Base-by-base conservation (phyloP, 345 rosid genomes). In the Turnera subulata region DNA sequence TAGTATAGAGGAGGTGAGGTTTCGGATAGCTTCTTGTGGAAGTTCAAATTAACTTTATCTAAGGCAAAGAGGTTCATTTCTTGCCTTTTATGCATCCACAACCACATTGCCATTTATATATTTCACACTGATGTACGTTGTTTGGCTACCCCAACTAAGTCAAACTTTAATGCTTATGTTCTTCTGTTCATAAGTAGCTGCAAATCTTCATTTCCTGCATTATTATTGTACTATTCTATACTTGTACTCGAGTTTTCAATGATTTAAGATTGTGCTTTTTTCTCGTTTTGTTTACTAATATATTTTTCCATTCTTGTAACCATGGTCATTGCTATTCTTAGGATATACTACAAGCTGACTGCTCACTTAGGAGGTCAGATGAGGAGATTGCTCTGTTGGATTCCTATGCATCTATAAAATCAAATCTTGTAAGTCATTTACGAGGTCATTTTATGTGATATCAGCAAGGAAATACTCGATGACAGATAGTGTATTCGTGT, bases 361-460 rank as follows among this genome's bases (percentile, higher is more conserved):
- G 80, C 45, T 64, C 89, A 53, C 63, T 92, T 35, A 76, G 70
- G 67, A 86, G 93, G 46, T 71, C 91, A 53, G 75, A 68, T 69
- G 93, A 92, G 63, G 96, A 92, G 70, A 50, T 83, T 61, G 78
- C 84, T 59, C 69, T 76, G 29, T 53, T 89, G 68, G 85, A 86
- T 71, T 81, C 95, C 46, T 77, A 74, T 69, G 78, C 96, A 13
- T 78, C 75, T 9, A 78, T 92, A 58, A 79, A 69, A 71, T 84
- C 98, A 66, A 84, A 80, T 73, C 80, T 86, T 67, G 98, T 92
- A 70, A 69, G 95, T 72, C 39, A 51, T 55, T 14, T 39, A 21
- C 26, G 10, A 1, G 19, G 43, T 19, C 20, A 37, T 50, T 43
- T 21, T 35, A 40, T 6, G 35, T 29, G n/a, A n/a, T n/a, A 29